Evolutionary conservation across 2,329 filamentous ascomycete species (phyloP).

Genomic region (Arachnopeziza araneosa): DNA sequence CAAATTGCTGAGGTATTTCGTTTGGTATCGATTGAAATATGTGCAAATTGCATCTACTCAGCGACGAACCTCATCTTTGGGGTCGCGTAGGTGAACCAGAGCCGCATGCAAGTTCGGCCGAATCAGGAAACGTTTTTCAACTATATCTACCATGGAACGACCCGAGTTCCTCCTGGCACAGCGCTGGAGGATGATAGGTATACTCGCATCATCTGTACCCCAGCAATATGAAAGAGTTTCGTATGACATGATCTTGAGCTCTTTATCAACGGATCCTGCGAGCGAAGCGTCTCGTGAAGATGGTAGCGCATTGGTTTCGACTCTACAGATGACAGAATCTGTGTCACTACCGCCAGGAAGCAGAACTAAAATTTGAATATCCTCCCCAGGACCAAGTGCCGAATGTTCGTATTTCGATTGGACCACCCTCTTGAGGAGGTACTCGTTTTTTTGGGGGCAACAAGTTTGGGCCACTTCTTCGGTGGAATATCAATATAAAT

Average conservation of each 20-base stretch:
- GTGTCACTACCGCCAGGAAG: not conserved
- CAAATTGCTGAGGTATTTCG: too few relatives aligned
- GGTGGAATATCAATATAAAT: not conserved
- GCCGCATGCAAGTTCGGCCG: not conserved
- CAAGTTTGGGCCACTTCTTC: not conserved
- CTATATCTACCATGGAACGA: not conserved
- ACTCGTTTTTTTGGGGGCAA: not conserved
- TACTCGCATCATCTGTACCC: not conserved
- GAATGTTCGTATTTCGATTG: not conserved
- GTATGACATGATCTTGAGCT: not conserved
- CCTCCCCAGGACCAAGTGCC: not conserved
- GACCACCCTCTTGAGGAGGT: not conserved
- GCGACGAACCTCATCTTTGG: not conserved
- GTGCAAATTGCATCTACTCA: constrained; percentile 18
- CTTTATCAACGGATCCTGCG: not conserved
- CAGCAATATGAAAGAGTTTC: constrained; percentile 1
- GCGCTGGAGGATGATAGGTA: not conserved
- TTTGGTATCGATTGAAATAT: too few relatives aligned
- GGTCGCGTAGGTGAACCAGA: not conserved
- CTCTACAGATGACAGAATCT: not conserved
- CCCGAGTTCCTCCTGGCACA: not conserved
- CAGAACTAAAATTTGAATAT: not conserved
- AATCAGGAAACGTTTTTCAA: not conserved
- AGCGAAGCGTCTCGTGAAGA: not conserved
- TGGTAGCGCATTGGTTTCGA: not conserved